These are phyloP conservation scores for Postia placenta DNA, from an alignment of 768 basidiomycete species.

Conservation along the genomic window DNA sequence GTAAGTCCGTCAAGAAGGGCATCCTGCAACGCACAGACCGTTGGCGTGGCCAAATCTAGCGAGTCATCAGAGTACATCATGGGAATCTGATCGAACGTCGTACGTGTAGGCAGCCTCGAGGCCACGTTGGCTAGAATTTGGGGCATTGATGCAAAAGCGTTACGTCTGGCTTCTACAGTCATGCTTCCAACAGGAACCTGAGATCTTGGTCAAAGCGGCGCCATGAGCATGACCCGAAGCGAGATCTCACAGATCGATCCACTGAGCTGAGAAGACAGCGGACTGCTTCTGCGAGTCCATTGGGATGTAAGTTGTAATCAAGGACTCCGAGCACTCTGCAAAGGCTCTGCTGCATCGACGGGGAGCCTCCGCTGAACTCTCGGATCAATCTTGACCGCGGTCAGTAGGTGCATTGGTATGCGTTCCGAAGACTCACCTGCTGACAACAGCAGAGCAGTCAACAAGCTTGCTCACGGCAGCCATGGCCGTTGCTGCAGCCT, in stretches of 20 bases:
- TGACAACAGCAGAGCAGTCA: constrained; percentile 57
- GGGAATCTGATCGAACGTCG: background rate
- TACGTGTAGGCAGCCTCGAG: constrained; percentile 41
- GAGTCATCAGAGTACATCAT: constrained; percentile 5
- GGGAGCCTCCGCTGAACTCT: constrained; percentile 48
- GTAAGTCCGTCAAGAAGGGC: constrained; percentile 65
- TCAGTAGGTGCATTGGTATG: constrained; percentile 1
- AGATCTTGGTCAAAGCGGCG: constrained; percentile 9
- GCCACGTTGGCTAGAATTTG: constrained; percentile 41
- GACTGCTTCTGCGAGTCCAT: constrained; percentile 49
- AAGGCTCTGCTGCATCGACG: constrained; percentile 65
- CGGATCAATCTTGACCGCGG: constrained; percentile 48
- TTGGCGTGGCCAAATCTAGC: constrained; percentile 42
- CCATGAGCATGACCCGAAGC: constrained; percentile 12
- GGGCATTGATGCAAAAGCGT: constrained; percentile 44
- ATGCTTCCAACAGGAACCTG: constrained; percentile 30
- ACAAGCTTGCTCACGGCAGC: constrained; percentile 60
- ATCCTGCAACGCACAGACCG: constrained; percentile 44
- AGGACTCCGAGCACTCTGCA: constrained; percentile 64
- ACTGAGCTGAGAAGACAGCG: constrained; percentile 56
- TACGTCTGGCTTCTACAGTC: constrained; percentile 56
- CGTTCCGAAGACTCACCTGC: constrained; percentile 56
- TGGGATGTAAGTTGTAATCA: constrained; percentile 52
- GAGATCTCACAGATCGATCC: constrained; percentile 42
- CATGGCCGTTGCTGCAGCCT: constrained; percentile 69